Conservation (phyloP, 257 asterid species). For the Penstemon newberryi region DNA sequence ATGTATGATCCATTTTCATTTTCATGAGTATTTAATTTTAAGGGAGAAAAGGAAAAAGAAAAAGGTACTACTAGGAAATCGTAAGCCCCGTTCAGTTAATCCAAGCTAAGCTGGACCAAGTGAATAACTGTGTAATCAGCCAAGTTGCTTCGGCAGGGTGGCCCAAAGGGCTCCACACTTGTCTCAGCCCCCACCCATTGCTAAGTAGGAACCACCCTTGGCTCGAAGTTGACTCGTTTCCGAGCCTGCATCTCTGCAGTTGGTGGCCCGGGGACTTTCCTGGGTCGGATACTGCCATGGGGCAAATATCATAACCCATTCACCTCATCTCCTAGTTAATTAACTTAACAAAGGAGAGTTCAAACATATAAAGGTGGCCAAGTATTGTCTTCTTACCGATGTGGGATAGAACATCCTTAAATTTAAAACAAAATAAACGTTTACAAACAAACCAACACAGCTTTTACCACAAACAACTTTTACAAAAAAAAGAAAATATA, state of each 20-base stretch:
- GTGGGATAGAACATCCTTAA: background rate
- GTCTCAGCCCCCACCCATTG: constrained; percentile 25
- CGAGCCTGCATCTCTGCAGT: constrained; percentile 30
- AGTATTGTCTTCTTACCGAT: background rate
- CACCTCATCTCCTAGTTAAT: constrained; percentile 22
- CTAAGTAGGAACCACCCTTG: background rate
- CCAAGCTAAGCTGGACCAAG: background rate
- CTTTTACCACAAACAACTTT: background rate
- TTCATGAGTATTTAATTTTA: too few species aligned
- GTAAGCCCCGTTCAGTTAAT: constrained; percentile 31
- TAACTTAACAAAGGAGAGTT: background rate
- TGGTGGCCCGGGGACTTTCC: constrained; percentile 36
- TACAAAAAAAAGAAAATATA: background rate
- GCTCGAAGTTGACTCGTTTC: constrained; percentile 12
- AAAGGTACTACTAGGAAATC: constrained; percentile 3
- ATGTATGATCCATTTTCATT: too few species aligned
- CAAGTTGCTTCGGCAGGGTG: constrained; percentile 11
- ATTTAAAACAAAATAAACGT: background rate
- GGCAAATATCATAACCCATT: background rate
- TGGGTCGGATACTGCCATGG: background rate
- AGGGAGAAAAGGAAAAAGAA: background rate
- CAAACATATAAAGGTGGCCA: background rate
- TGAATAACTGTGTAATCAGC: constrained; percentile 28
- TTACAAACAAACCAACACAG: background rate
- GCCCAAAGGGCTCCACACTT: constrained; percentile 1